phyloP scores from a whole-genome alignment of 352 stramenopile species.

The Phytophthora pluvialis region DNA sequence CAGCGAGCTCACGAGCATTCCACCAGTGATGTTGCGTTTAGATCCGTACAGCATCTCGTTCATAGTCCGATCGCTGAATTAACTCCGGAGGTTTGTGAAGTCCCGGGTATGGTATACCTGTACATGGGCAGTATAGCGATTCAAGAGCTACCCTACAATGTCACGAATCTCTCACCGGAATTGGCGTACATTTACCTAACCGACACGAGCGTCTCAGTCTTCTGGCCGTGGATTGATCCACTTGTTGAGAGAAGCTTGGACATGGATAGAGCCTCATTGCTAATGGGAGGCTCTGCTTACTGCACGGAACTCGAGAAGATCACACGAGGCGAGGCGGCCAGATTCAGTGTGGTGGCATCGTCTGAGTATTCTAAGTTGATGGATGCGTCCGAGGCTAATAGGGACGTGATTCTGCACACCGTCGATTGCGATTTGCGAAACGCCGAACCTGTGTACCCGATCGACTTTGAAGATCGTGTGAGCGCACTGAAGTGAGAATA shows the following conservation, averaged over 20 bases:
- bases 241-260: conserved; percentile 17
- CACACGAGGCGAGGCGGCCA: neutral
- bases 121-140: conserved; percentile 24
- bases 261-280: neutral
- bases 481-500: conserved; percentile 11
- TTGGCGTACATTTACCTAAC: conserved; percentile 26
- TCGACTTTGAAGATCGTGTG: conserved; percentile 10
- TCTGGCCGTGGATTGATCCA: conserved; percentile 34
- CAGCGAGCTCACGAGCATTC: conserved; percentile 22
- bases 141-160: conserved; percentile 15
- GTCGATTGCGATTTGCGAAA: conserved; percentile 11
- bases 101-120: conserved; percentile 25
- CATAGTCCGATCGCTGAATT: conserved; percentile 25
- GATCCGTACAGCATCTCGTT: conserved; percentile 27
- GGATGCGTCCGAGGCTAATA: conserved; percentile 22
- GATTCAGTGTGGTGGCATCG: conserved; percentile 3
- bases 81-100: conserved; percentile 27
- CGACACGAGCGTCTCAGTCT: conserved; percentile 29
- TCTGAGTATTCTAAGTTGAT: conserved; percentile 16
- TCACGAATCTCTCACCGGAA: conserved; percentile 20
- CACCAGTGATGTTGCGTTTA: conserved; percentile 9
- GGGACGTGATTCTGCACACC: conserved; percentile 5
- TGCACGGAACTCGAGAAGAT: conserved; percentile 16
- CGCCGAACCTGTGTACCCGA: conserved; percentile 15
- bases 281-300: conserved; percentile 23